These are phyloP conservation scores for Inga oerstediana DNA, from an alignment of 306 rosid species.

Conservation along the genomic window DNA sequence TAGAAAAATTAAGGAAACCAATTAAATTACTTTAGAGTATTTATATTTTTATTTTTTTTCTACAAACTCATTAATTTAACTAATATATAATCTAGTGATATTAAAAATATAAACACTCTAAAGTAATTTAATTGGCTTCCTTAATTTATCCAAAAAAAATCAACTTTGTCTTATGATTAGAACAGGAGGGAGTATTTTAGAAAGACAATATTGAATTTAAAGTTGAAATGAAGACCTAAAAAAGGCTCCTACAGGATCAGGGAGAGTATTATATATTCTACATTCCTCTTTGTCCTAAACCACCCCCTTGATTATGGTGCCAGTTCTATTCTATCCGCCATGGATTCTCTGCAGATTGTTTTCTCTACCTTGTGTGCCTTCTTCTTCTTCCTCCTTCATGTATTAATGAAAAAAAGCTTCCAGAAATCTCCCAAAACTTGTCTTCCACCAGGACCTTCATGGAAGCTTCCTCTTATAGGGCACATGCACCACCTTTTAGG, in stretches of 20 bases:
- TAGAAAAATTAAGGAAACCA: too few species aligned
- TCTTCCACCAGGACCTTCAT: conserved; percentile 33
- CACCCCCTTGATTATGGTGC: background rate
- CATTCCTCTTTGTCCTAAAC: background rate
- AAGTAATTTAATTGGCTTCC: too few species aligned
- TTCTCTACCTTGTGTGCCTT: background rate
- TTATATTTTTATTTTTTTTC: too few species aligned
- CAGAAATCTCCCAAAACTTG: background rate
- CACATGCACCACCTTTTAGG: conserved; percentile 27
- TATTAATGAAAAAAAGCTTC: too few species aligned
- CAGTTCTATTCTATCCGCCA: background rate
- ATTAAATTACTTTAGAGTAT: too few species aligned
- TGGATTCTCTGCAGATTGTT: background rate
- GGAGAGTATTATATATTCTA: background rate
- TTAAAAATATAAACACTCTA: too few species aligned
- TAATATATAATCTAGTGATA: too few species aligned
- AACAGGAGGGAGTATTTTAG: background rate
- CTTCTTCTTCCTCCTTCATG: background rate
- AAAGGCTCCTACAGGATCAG: background rate
- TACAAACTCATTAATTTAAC: too few species aligned
- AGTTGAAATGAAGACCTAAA: too few species aligned
- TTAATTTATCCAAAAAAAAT: too few species aligned
- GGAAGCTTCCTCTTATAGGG: conserved; percentile 30
- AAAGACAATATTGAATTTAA: background rate
- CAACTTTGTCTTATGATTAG: too few species aligned